phyloP scores from a whole-genome alignment of 2,329 filamentous ascomycete species.

The Alternaria gaisen region DNA sequence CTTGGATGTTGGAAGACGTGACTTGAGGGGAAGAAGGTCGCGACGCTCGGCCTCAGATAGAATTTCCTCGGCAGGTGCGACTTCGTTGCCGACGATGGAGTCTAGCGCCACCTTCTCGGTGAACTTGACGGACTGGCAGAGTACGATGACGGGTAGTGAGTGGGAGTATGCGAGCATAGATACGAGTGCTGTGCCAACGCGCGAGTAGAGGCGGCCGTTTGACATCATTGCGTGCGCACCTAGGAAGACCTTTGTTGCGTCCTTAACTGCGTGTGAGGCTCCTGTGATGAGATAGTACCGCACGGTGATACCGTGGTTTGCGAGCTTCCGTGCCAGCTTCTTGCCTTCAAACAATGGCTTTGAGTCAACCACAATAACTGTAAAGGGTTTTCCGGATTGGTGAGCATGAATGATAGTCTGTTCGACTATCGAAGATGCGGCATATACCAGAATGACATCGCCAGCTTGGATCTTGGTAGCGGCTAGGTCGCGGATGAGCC shows the following conservation, averaged over 20 bases:
- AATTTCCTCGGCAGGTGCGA: slow-evolving; percentile 77
- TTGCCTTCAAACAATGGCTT: slow-evolving; percentile 75
- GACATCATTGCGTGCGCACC: slow-evolving; percentile 93
- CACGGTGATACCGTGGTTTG: slow-evolving; percentile 75
- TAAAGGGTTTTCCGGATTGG: slow-evolving; percentile 74
- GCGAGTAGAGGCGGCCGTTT: slow-evolving; percentile 89
- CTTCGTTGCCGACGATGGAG: slow-evolving; percentile 93
- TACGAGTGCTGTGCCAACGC: slow-evolving; percentile 85
- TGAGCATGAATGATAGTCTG: slow-evolving; percentile 79
- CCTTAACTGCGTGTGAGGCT: slow-evolving; percentile 75
- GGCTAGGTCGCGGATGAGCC: slow-evolving; percentile 82
- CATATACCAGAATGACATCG: slow-evolving; percentile 87
- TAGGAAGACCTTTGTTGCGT: slow-evolving; percentile 78
- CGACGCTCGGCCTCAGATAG: slow-evolving; percentile 49
- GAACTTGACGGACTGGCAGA: slow-evolving; percentile 96
- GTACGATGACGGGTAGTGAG: slow-evolving; percentile 82
- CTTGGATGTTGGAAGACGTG: slow-evolving; percentile 33
- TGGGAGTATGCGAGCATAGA: slow-evolving; percentile 82
- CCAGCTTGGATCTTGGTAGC: slow-evolving; percentile 78
- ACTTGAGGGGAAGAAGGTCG: slow-evolving; percentile 43
- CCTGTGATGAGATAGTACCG: slow-evolving; percentile 84
- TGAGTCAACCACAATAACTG: slow-evolving; percentile 84
- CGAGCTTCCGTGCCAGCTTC: slow-evolving; percentile 75
- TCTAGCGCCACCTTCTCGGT: slow-evolving; percentile 89
- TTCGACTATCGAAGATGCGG: slow-evolving; percentile 85